Conservation (phyloP, 139 green algal species). For the Chlamydomonas applanata region DNA sequence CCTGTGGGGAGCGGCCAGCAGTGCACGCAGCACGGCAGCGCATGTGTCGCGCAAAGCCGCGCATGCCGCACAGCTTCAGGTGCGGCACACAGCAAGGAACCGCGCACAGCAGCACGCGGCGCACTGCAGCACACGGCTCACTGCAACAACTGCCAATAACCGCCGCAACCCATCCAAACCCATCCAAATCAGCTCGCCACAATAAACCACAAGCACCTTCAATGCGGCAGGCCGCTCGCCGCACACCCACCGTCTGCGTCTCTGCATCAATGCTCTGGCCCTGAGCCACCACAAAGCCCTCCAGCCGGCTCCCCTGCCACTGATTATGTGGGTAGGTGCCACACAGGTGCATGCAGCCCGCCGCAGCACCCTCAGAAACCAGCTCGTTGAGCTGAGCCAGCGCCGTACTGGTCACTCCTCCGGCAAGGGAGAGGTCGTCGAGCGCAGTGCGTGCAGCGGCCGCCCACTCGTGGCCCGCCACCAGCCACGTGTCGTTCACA, state of each 20-base stretch:
- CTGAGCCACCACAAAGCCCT: conserved; percentile 59
- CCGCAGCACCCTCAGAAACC: background rate
- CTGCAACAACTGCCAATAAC: too few species aligned
- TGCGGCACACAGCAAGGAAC: too few species aligned
- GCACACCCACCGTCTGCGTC: background rate
- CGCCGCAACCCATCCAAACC: too few species aligned
- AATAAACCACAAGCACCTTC: too few species aligned
- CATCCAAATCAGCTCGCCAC: too few species aligned
- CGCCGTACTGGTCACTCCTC: conserved; percentile 31
- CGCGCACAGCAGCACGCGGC: too few species aligned
- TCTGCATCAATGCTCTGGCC: conserved; percentile 26
- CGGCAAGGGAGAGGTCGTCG: conserved; percentile 37
- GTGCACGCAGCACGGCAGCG: background rate
- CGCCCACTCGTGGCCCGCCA: conserved; percentile 19
- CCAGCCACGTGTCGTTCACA: conserved; percentile 57
- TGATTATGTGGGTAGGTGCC: conserved; percentile 57
- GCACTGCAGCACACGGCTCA: too few species aligned
- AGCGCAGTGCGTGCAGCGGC: conserved; percentile 24
- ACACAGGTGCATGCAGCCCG: conserved; percentile 34
- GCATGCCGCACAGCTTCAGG: too few species aligned
- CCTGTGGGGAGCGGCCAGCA: background rate
- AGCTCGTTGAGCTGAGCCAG: conserved; percentile 17
- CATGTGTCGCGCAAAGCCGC: too few species aligned
- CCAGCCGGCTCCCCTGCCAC: conserved; percentile 55
- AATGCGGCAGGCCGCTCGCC: background rate